Evolutionary conservation across 305 asterid genomes (phyloP).

Genomic region (Fraxinus xanthoxyloides): DNA sequence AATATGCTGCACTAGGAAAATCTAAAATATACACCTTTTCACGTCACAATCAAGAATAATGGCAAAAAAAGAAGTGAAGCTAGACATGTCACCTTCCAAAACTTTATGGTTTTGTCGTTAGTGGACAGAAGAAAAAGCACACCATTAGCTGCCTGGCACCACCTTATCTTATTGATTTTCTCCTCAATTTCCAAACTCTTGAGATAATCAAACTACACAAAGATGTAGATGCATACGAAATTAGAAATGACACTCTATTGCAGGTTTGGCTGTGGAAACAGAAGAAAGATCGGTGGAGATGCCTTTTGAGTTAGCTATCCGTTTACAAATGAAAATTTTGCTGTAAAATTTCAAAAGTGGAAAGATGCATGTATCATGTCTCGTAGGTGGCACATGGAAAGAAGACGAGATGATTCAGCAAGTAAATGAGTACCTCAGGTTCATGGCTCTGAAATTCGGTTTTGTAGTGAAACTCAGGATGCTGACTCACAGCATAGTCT

Average conservation of each 20-base stretch:
- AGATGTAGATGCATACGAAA: slow-evolving; percentile 20
- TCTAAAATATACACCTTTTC: not conserved
- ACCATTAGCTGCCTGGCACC: slow-evolving; percentile 97
- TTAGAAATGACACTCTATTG: not conserved
- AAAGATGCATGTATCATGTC: not conserved
- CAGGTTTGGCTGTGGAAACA: not conserved
- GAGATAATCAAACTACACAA: slow-evolving; percentile 83
- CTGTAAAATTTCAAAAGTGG: not conserved
- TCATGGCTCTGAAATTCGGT: slow-evolving; percentile 99
- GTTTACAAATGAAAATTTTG: not conserved
- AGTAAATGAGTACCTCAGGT: slow-evolving; percentile 71
- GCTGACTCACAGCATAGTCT: slow-evolving; percentile 69
- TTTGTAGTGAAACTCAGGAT: slow-evolving; percentile 94
- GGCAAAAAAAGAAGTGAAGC: slow-evolving; percentile 2
- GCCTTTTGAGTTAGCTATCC: slow-evolving; percentile 3
- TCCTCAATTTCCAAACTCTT: slow-evolving; percentile 99
- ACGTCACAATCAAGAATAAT: not conserved
- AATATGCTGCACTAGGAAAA: slow-evolving; percentile 14
- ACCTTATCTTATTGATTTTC: slow-evolving; percentile 94
- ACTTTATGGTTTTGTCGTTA: slow-evolving; percentile 95
- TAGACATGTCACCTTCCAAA: slow-evolving; percentile 70
- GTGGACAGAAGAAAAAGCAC: slow-evolving; percentile 94
- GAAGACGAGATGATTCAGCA: not conserved
- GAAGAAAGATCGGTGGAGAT: not conserved
- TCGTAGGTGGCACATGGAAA: not conserved